Percentiles rank a stretch among this genome's conserved stretches.
phyloP scores from a whole-genome alignment of 2,329 filamentous ascomycete species.

The Fusarium austroafricanum region DNA sequence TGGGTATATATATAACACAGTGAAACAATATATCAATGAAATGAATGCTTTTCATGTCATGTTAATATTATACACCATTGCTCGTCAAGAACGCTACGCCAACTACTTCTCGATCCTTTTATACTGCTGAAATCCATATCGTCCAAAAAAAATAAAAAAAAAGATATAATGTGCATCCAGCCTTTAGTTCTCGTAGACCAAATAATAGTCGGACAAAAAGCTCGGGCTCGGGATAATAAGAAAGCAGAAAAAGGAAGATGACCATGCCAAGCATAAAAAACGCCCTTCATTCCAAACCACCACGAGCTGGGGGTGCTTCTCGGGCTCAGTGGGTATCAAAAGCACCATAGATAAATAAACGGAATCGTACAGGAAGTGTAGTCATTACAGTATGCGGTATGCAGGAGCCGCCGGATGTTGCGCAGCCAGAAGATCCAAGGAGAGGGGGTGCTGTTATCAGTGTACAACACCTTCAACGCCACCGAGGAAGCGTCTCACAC shows the following conservation, averaged over 20 bases:
- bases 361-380: conserved; percentile 32
- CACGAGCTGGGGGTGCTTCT: conserved; percentile 37
- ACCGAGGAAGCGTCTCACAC: conserved; percentile 82
- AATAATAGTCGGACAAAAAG: conserved; percentile 11
- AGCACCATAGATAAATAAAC: conserved; percentile 36
- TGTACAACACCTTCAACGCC: conserved; percentile 76
- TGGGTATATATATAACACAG: not conserved
- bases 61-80: conserved; percentile 28
- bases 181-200: conserved; percentile 26
- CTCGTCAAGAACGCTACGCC: conserved; percentile 20
- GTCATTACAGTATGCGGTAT: conserved; percentile 37
- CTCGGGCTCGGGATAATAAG: not conserved
- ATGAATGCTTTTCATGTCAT: conserved; percentile 31
- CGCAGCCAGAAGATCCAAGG: not conserved
- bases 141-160: not conserved
- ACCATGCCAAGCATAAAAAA: conserved; percentile 21
- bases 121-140: not conserved
- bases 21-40: conserved; percentile 5
- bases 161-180: conserved; percentile 22
- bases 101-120: not conserved
- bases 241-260: conserved; percentile 6
- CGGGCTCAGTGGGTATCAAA: conserved; percentile 46
- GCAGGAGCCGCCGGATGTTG: conserved; percentile 10
- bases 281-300: conserved; percentile 37
- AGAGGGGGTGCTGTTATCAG: conserved; percentile 45